Evolutionary conservation across 2,329 filamentous ascomycete genomes (phyloP).

Genomic region (Paecilomyces fulvus): DNA sequence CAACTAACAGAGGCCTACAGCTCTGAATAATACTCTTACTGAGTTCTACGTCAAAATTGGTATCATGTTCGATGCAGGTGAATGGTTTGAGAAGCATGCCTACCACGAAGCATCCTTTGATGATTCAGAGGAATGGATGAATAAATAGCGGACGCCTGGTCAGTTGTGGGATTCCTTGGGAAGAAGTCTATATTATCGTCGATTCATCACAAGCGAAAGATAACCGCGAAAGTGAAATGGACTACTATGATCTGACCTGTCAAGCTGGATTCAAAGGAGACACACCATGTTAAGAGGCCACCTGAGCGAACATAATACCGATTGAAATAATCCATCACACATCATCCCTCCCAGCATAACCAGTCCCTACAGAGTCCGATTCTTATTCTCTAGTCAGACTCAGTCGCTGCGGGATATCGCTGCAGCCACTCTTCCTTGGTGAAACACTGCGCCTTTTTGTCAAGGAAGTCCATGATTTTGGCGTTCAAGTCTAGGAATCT

Average conservation of each 20-base stretch:
- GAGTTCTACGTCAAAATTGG: slow-evolving; percentile 9
- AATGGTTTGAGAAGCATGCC: slow-evolving; percentile 7
- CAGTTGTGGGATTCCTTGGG: too few relatives aligned
- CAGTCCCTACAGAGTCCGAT: too few relatives aligned
- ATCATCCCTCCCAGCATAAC: too few relatives aligned
- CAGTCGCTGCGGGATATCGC: slow-evolving; percentile 7
- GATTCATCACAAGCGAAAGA: too few relatives aligned
- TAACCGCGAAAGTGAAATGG: too few relatives aligned
- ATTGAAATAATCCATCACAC: too few relatives aligned
- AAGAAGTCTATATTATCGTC: too few relatives aligned
- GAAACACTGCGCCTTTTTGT: slow-evolving; percentile 2
- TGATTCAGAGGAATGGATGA: slow-evolving; percentile 9
- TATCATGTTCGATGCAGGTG: slow-evolving; percentile 3
- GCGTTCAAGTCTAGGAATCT: slow-evolving; percentile 11
- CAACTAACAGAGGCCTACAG: not conserved
- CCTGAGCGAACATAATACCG: too few relatives aligned
- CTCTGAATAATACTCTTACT: slow-evolving; percentile 7
- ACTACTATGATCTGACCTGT: too few relatives aligned
- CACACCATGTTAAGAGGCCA: too few relatives aligned
- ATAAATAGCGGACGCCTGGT: not conserved
- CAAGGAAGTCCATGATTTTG: slow-evolving; percentile 10
- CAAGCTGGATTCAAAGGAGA: too few relatives aligned
- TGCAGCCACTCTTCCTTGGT: slow-evolving; percentile 9
- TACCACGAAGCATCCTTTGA: slow-evolving; percentile 9
- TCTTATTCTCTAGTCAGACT: not conserved